A percentile compares a stretch with the other conserved stretches of the same genome.
phyloP scores from a whole-genome alignment of 2,329 filamentous ascomycete genomes.

The Nigrograna mackinnonii region DNA sequence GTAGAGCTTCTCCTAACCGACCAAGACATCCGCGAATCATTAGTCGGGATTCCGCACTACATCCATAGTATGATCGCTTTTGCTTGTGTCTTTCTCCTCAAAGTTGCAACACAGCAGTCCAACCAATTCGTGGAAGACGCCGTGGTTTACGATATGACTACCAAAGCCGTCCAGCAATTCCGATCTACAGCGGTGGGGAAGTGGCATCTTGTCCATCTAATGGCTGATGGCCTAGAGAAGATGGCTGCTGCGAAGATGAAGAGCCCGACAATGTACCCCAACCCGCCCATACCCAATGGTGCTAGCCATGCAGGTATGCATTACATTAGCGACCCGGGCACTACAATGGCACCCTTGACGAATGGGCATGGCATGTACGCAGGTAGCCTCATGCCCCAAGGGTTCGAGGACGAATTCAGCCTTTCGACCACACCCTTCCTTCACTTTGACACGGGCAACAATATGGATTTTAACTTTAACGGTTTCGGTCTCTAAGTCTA shows the following conservation, averaged over 20 bases:
- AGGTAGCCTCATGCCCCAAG: conserved; percentile 4
- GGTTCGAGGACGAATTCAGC: conserved; percentile 26
- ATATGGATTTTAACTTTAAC: conserved; percentile 24
- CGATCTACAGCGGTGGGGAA: conserved; percentile 46
- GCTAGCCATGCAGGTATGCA: conserved; percentile 9
- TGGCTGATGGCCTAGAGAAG: conserved; percentile 52
- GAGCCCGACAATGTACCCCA: conserved; percentile 5
- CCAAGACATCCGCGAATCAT: conserved; percentile 44
- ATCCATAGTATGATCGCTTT: conserved; percentile 59
- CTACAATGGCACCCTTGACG: conserved; percentile 8
- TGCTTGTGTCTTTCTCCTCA: conserved; percentile 57
- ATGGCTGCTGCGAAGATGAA: conserved; percentile 29
- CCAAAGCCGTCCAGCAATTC: conserved; percentile 45
- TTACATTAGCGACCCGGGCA: conserved; percentile 10
- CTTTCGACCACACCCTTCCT: conserved; percentile 25
- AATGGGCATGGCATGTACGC: conserved; percentile 16
- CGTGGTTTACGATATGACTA: conserved; percentile 43
- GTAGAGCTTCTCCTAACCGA: conserved; percentile 51
- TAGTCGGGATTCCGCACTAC: conserved; percentile 54
- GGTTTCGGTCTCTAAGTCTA: conserved; percentile 7
- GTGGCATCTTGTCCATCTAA: conserved; percentile 52
- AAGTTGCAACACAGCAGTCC: conserved; percentile 49
- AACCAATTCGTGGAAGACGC: conserved; percentile 43
- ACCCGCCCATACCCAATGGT: conserved; percentile 6
- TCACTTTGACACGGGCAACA: conserved; percentile 27